These are phyloP conservation scores for Saccharum officinarum DNA, from an alignment of 176 grass and related monocot species.

Conservation along the genomic window DNA sequence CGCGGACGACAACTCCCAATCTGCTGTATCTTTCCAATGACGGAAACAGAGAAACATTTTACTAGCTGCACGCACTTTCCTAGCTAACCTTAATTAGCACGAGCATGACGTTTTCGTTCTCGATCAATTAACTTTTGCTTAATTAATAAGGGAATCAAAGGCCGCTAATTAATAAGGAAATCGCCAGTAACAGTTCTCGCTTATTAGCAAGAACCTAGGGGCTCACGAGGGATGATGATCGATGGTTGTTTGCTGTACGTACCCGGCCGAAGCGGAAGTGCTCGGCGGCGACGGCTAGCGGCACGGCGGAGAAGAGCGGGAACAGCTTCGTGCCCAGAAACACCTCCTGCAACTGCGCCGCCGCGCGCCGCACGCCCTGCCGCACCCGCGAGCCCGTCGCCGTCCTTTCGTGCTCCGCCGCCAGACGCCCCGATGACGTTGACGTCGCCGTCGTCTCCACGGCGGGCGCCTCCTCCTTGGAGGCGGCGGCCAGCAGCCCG, in stretches of 20 bases:
- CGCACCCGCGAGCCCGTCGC: slow-evolving; percentile 1
- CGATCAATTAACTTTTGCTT: neutral
- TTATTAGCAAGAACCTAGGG: neutral
- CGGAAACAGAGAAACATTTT: neutral
- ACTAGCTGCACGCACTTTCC: neutral
- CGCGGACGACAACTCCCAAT: too few relatives aligned
- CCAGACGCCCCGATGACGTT: neutral
- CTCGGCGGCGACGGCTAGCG: slow-evolving; percentile 54
- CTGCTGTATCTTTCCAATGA: too few relatives aligned
- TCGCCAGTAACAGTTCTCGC: neutral
- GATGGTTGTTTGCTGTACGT: neutral
- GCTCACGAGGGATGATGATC: neutral
- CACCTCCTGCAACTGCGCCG: slow-evolving; percentile 53
- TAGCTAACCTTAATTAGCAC: neutral
- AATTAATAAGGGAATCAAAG: neutral
- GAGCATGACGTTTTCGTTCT: neutral
- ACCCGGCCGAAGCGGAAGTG: slow-evolving; percentile 39
- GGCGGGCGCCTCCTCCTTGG: neutral
- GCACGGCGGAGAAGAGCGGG: slow-evolving; percentile 65
- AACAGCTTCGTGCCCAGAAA: slow-evolving; percentile 62
- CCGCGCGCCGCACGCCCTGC: neutral
- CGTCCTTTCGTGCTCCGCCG: neutral
- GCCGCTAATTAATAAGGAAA: too few relatives aligned
- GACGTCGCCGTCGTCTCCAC: neutral
- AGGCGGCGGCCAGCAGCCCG: slow-evolving; percentile 8